Base-by-base conservation (phyloP, 257 asterid species). In the Eucommia ulmoides region DNA sequence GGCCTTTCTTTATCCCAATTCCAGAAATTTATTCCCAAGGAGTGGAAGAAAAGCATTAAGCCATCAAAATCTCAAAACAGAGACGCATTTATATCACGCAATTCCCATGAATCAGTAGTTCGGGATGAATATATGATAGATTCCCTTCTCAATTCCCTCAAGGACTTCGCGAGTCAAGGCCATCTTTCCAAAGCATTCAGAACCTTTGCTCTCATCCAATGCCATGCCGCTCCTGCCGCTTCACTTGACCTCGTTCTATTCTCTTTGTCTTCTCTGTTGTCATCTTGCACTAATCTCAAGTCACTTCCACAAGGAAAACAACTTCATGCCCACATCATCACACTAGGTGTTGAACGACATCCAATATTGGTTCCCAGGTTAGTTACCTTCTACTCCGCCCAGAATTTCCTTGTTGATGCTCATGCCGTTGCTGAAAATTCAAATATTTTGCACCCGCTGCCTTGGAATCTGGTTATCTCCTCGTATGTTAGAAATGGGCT, bases 391-490 rank as follows among this genome's bases (percentile, higher is more conserved):
- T 79, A 88, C 23, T 18, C 79, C 9, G 33, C 95, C 29, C 62
- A 74, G 58, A 67, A 24, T 56, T 73, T 58, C 50, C 74, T 66
- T 49, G 69, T 49, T 45, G 69, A 62, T 62, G 95, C 88, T 45
- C 75, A 60, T 60, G 48, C 52, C 25, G 22, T 88, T 45, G 68
- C 71, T 24, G 74, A 60, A 46, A 52, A 54, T 47, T 72, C 95
- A 18, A 56, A 69, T 42, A 54, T 69, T 49, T 53, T 62, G 57
- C 76, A 79, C 49, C 81, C 94, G 44, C 24, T 82, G 54, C 84
- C 82, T 8, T 88, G 97, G 97, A 88, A 84, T 71, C 53, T 75
- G 58, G 74, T 88, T 52, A 80, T 88, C 42, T 80, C 89, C 10
- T 81, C 93, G 0, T 88, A 74, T 41, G 81, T 78, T 23, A 70